Evolutionary conservation across 805 yeast genomes (phyloP).

Genomic region (Starmerella floricola): DNA sequence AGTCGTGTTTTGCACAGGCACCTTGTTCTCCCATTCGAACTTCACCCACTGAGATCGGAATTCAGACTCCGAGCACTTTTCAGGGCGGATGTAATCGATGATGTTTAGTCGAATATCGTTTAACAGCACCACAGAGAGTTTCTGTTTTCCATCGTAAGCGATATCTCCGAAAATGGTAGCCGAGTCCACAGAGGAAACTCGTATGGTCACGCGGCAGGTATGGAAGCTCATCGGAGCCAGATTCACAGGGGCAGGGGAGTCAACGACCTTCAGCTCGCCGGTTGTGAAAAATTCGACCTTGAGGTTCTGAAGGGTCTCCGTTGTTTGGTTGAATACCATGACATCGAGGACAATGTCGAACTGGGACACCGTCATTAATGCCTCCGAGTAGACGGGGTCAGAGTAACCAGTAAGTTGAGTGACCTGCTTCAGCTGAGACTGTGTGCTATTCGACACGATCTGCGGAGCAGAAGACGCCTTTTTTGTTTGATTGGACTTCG

Average conservation of each 20-base stretch:
- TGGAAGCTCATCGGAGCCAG: constrained; percentile 97
- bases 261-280: constrained; percentile 91
- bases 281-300: constrained; percentile 91
- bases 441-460: constrained; percentile 18
- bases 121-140: constrained; percentile 81
- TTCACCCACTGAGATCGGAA: constrained; percentile 99
- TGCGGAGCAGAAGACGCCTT: constrained; percentile 2
- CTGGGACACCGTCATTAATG: constrained; percentile 89
- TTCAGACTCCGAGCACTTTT: constrained; percentile 72
- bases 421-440: constrained; percentile 76
- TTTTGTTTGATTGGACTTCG: background rate
- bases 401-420: constrained; percentile 95
- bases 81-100: constrained; percentile 94
- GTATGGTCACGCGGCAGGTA: constrained; percentile 74
- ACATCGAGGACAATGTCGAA: constrained; percentile 93
- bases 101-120: constrained; percentile 93
- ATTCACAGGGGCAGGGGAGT: constrained; percentile 77
- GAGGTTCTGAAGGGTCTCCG: constrained; percentile 72
- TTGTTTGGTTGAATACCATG: constrained; percentile 86
- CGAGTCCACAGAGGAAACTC: constrained; percentile 94
- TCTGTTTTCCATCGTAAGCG: constrained; percentile 90
- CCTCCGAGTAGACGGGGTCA: constrained; percentile 97
- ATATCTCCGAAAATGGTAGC: constrained; percentile 97
- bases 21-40: constrained; percentile 98
- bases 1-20: constrained; percentile 42